Base-by-base conservation (phyloP, 1,284 basidiomycete genomes). In the Ustilago nuda region DNA sequence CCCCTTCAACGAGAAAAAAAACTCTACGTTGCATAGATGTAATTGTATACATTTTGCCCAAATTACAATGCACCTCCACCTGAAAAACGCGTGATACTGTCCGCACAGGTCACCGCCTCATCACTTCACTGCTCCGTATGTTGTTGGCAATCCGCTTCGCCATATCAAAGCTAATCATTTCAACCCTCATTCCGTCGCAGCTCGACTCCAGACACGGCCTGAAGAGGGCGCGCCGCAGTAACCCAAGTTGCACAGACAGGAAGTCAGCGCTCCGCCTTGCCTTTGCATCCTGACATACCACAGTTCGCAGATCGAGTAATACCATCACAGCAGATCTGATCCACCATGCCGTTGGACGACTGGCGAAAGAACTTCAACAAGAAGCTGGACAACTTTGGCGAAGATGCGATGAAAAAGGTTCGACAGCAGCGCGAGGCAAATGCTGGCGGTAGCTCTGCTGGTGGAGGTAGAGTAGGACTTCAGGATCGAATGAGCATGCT, bases 341-440 rank as follows among this genome's bases (percentile, higher is more conserved):
- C n/a, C 59, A 53, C 13, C 17, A 76, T 76, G 73, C 64, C 64
- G 45, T 64, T 52, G 60, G 75, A 77, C 61, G 70, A 72, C 30
- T 69, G 62, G 66, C 69, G 75, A 5, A 77, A 77, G 36, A 57
- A 72, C 39, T 77, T 77, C 50, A 77, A 77, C 70, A 69, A 78
- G 61, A 78, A 72, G 72, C 68, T 78, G 7, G 76, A 78, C 51
- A 54, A 65, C 43, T 75, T 76, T 36, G 76, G 76, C 12, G 76
- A 78, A 19, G 66, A 72, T 71, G 71, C 72, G 5, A 75, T 56
- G 66, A 46, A 52, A 33, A 78, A 78, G 56, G 41, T 66, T 19
- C 64, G 76, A 13, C 62, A 68, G 17, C 76, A 78, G 56, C 59
- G 73, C 3, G 76, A 78, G 43, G 76, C 65, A 30, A 75, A 75